Evolutionary conservation across 306 rosid species (phyloP), one percentile per base, ranked within the genome.

Genomic region (Cyclanthera cordifolia): DNA sequence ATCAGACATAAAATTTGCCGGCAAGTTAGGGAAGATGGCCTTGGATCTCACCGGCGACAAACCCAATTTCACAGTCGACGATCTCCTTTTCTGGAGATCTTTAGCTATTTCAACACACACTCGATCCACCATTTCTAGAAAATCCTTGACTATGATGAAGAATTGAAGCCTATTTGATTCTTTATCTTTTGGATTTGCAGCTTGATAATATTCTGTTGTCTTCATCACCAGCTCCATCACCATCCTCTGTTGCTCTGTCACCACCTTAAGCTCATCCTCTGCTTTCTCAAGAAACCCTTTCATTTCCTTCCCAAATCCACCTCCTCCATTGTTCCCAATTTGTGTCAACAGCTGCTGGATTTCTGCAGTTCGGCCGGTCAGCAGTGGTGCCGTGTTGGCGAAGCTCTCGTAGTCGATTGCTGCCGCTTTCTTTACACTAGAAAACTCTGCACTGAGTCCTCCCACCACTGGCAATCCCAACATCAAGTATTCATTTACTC

Each of bases 401-500:
- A 88, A 84, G 74, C 47, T 81, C 53, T 73, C 87, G 67, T 83
- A 84, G 69, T 94, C 96, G 60, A 77, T 69, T 0, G 72, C 5
- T 10, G 97, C 88, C 8, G 91, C 88, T 83, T 90, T 90, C 85
- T 85, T 94, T 34, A 86, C 91, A 24, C 80, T 82, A 28, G 90
- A 80, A 75, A 90, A 90, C 74, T 88, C 95, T 0, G 88, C 45
- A 76, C 97, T 94, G n/a, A 94, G 72, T 39, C 99, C 99, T 79
- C 99, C 99, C 4, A 94, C 91, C 28, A 86, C 76, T 6, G 97
- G 91, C 64, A 94, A 77, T 70, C 99, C 99, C 23, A 94, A 61
- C 71, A 43, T 86, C 76, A 77, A 70, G 43, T 85, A 90, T 67
- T 90, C 99, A 76, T 39, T 86, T 63, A 86, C 85, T 75, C 67